Evolutionary conservation across 2,329 filamentous ascomycete species (phyloP).

Genomic region (Arthroderma sp.): DNA sequence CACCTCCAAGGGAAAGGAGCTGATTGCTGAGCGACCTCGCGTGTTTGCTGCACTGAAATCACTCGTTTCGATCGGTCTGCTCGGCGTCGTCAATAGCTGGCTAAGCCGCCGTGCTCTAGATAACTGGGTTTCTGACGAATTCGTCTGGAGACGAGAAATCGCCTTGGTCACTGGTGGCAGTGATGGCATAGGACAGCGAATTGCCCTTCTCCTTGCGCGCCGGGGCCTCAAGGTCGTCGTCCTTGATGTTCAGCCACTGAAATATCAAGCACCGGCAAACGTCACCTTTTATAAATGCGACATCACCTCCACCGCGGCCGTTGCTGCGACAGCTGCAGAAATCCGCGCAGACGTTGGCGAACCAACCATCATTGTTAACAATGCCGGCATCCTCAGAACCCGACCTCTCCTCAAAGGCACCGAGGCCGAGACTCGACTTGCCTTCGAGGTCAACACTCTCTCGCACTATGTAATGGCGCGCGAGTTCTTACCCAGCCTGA

Average conservation of each 20-base stretch:
- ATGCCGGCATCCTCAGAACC: slow-evolving; percentile 52
- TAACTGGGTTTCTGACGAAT: slow-evolving; percentile 28
- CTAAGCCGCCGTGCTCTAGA: slow-evolving; percentile 41
- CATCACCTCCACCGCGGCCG: slow-evolving; percentile 47
- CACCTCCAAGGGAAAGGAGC: slow-evolving; percentile 48
- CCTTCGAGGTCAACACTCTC: slow-evolving; percentile 59
- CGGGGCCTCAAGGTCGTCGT: slow-evolving; percentile 56
- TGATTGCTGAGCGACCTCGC: slow-evolving; percentile 42
- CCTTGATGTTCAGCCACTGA: slow-evolving; percentile 54
- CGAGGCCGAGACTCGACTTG: slow-evolving; percentile 50
- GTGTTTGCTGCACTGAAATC: slow-evolving; percentile 43
- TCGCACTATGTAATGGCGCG: slow-evolving; percentile 55
- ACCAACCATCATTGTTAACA: slow-evolving; percentile 61
- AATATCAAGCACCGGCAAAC: slow-evolving; percentile 27
- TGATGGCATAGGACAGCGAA: slow-evolving; percentile 56
- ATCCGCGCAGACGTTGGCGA: slow-evolving; percentile 43
- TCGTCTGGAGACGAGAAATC: slow-evolving; percentile 53
- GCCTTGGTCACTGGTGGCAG: slow-evolving; percentile 64
- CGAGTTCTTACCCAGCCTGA: slow-evolving; percentile 56
- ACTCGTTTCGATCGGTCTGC: slow-evolving; percentile 43
- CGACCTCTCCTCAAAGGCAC: slow-evolving; percentile 49
- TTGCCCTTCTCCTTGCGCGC: slow-evolving; percentile 55
- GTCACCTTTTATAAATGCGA: slow-evolving; percentile 62
- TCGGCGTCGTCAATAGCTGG: slow-evolving; percentile 39
- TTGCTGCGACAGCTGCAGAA: slow-evolving; percentile 41